These are phyloP conservation scores for Rhizopogon vinicolor DNA, from an alignment of 768 basidiomycete species.

Conservation along the genomic window DNA sequence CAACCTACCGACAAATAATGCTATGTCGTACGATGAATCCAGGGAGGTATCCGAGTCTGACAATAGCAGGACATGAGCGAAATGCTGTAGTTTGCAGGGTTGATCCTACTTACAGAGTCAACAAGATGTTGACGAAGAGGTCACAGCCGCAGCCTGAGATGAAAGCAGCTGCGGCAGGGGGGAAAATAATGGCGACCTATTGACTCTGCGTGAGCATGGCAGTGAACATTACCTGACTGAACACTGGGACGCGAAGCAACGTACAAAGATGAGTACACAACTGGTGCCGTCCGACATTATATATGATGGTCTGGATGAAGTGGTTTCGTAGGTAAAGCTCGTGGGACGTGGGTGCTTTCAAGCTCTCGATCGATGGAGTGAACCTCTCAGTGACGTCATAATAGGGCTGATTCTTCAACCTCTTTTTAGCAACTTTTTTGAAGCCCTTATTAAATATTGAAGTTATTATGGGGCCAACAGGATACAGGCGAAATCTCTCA, in stretches of 20 bases:
- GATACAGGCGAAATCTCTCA: no score
- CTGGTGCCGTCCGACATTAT: background rate
- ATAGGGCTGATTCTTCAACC: no score
- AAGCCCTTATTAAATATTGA: no score
- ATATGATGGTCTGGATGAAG: background rate
- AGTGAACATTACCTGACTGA: no score
- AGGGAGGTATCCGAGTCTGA: conserved; percentile 70
- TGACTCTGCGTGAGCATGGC: background rate
- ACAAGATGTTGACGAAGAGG: conserved; percentile 72
- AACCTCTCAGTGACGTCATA: no score
- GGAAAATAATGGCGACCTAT: conserved; percentile 72
- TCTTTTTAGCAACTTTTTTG: no score
- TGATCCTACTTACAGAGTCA: conserved; percentile 58
- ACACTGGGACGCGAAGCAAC: background rate
- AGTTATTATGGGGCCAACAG: no score
- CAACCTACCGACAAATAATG: background rate
- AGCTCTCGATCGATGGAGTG: no score
- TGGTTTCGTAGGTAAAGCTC: background rate
- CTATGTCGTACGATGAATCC: conserved; percentile 41
- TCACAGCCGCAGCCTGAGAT: conserved; percentile 80
- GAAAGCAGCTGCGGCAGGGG: conserved; percentile 71
- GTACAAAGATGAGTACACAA: background rate
- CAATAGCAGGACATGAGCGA: background rate
- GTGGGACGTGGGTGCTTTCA: no score
- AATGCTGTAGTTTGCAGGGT: background rate